A percentile compares a stretch with the other conserved stretches of the same genome.
Conservation (phyloP, 768 basidiomycete genomes). For the Cystofilobasidium capitatum region DNA sequence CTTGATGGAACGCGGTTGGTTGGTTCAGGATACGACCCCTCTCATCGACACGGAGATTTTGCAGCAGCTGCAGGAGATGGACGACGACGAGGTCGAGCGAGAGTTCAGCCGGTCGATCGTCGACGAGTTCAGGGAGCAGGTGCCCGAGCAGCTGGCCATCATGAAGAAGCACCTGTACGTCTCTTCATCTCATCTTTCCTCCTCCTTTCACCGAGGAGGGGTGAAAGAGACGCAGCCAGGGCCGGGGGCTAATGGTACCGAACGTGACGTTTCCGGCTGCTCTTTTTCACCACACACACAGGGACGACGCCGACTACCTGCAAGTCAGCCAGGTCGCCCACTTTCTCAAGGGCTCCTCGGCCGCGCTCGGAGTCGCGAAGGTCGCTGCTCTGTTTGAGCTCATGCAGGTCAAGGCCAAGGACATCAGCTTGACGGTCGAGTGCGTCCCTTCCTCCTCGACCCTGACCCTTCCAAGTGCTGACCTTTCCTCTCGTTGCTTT, state of each 20-base stretch:
- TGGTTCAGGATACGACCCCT: conserved; percentile 16
- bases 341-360: conserved; percentile 94
- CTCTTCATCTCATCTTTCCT: not conserved
- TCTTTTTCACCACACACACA: conserved; percentile 36
- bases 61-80: conserved; percentile 78
- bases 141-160: conserved; percentile 57
- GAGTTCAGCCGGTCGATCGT: conserved; percentile 76
- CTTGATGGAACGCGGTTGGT: too few species aligned
- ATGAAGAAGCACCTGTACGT: conserved; percentile 75
- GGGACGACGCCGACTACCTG: conserved; percentile 51
- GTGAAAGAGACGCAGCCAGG: not conserved
- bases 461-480: not conserved
- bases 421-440: conserved; percentile 24
- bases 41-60: conserved; percentile 60
- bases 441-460: not conserved
- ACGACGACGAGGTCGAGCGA: conserved; percentile 40
- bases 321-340: conserved; percentile 71
- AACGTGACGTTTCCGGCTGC: not conserved
- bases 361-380: conserved; percentile 71
- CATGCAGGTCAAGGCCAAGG: conserved; percentile 25
- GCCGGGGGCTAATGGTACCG: not conserved
- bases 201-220: not conserved
- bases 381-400: conserved; percentile 42
- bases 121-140: conserved; percentile 70
- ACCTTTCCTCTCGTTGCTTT: not conserved